Base-by-base conservation (phyloP, 352 stramenopile genomes). In the Phytophthora tubulina region DNA sequence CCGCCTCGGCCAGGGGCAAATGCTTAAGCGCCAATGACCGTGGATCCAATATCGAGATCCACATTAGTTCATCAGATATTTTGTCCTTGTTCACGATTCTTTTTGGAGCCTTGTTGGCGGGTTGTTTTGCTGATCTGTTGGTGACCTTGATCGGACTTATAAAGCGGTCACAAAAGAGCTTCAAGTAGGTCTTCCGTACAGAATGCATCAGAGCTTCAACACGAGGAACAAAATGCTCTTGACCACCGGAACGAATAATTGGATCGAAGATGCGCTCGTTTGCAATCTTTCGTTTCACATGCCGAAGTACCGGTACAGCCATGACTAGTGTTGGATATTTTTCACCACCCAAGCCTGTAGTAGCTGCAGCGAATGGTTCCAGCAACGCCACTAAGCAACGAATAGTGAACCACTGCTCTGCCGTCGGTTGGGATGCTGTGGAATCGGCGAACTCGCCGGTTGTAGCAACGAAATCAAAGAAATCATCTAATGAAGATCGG, bases 371-470 rank as follows among this genome's bases (percentile, higher is more conserved):
- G 41, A 61, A 51, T 13, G 53, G 21, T 2, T 27, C 21, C 21
- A 27, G 53, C 21, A 46, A 35, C 0, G 30, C 13, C 7, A 63
- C 32, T 10, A 63, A 33, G 6, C 31, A 63, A 1, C 21, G 30
- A 44, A 63, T 46, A 6, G 32, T 52, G 10, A 52, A 36, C 56
- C 56, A 63, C 6, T 63, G 56, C 13, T 63, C 56, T 10, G 56
- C 41, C 5, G 53, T 50, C 15, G 53, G 53, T 13, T 61, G 53
- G 21, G 21, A 27, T 27, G 21, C 21, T 13, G 21, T 51, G 2
- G 27, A 45, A 39, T 51, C 38, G 1, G 53, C 9, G 27, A 61
- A 61, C 10, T 61, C 27, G 2, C 39, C 21, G 5, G 17, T 50
- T 14, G 21, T 41, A 27, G 21, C 38, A 38, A 50, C 38, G 14